Evolutionary conservation across 2,329 filamentous ascomycete species (phyloP).

Genomic region (Neonectria coccinea): DNA sequence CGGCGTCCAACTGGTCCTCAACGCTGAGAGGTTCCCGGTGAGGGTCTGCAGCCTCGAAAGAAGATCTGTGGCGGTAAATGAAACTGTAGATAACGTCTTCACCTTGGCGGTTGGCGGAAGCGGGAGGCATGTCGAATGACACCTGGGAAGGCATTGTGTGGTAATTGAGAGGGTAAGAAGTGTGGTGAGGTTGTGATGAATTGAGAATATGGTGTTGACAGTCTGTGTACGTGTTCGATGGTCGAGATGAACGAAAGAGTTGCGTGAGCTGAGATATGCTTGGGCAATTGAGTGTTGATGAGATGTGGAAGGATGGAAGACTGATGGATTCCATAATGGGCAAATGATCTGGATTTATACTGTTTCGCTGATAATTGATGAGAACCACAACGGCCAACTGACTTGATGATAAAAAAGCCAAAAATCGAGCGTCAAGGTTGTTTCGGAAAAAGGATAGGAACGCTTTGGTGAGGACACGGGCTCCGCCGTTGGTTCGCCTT

Average conservation of each 20-base stretch:
- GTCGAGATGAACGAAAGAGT: background rate
- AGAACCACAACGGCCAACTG: background rate
- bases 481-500: background rate
- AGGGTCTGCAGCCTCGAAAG: rapidly evolving
- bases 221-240: background rate
- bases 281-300: background rate
- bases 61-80: background rate
- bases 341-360: background rate
- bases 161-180: background rate
- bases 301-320: background rate
- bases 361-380: background rate
- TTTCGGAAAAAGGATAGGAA: constrained; percentile 1
- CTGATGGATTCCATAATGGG: background rate
- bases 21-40: background rate
- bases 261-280: background rate
- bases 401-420: background rate
- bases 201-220: background rate
- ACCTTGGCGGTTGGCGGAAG: background rate
- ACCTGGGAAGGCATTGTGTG: background rate
- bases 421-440: background rate
- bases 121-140: background rate
- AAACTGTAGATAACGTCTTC: background rate
- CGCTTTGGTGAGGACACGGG: background rate
- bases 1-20: background rate
- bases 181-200: background rate